phyloP scores from a whole-genome alignment of 2,329 filamentous ascomycete species.

The Fusarium mangiferae region DNA sequence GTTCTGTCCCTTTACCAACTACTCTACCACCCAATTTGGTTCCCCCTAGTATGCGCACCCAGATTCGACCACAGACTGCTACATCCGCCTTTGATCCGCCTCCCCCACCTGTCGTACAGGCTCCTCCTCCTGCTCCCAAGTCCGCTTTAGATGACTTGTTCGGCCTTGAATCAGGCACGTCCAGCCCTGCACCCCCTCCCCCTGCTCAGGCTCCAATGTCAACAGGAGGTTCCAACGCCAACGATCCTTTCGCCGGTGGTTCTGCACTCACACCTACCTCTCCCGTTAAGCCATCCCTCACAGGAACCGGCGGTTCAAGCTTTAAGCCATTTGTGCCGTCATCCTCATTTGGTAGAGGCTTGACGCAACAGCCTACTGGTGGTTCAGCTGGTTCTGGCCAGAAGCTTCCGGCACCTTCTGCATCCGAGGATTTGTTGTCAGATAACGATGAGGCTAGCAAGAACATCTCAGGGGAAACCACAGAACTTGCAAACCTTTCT shows the following conservation, averaged over 20 bases:
- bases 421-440: conserved; percentile 86
- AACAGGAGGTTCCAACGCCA: conserved; percentile 77
- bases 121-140: conserved; percentile 64
- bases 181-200: conserved; percentile 60
- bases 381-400: conserved; percentile 54
- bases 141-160: conserved; percentile 95
- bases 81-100: conserved; percentile 65
- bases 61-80: conserved; percentile 61
- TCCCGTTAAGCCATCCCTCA: conserved; percentile 60
- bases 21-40: conserved; percentile 84
- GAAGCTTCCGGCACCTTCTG: conserved; percentile 55
- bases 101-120: conserved; percentile 50
- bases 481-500: conserved; percentile 93
- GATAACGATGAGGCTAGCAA: conserved; percentile 91
- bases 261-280: conserved; percentile 62
- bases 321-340: conserved; percentile 95
- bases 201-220: conserved; percentile 71
- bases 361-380: conserved; percentile 82
- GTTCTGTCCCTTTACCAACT: conserved; percentile 72
- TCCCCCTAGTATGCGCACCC: conserved; percentile 83
- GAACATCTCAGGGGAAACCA: conserved; percentile 87
- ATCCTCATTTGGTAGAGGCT: conserved; percentile 87
- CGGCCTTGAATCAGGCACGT: conserved; percentile 77
- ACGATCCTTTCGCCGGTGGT: conserved; percentile 71
- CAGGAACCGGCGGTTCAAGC: conserved; percentile 54